A percentile compares a stretch with the other conserved stretches of the same genome.
phyloP scores from a whole-genome alignment of 2,329 filamentous ascomycete genomes.

The Trichoderma sp. region DNA sequence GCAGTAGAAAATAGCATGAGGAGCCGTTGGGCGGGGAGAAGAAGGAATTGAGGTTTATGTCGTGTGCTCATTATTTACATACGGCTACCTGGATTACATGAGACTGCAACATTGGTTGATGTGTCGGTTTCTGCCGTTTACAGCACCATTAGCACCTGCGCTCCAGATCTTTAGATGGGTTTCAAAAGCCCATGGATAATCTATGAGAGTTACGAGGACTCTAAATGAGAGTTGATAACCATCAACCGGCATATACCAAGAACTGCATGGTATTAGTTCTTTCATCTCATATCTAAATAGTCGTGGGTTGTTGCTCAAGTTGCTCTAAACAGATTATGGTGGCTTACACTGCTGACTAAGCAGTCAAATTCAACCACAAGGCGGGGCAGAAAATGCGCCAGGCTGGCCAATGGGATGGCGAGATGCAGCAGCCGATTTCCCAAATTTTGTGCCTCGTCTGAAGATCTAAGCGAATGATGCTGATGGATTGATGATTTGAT shows the following conservation, averaged over 20 bases:
- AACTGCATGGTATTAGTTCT: neutral
- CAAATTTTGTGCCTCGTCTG: slow-evolving; percentile 20
- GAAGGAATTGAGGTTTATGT: neutral
- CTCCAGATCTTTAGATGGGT: neutral
- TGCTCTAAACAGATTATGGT: neutral
- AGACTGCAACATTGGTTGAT: neutral
- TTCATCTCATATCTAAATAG: neutral
- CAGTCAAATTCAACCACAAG: neutral
- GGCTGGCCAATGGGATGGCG: slow-evolving; percentile 1
- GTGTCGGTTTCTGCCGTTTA: neutral
- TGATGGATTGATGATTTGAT: neutral
- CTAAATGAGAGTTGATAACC: neutral
- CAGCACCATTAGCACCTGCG: neutral
- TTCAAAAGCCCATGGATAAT: neutral
- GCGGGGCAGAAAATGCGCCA: neutral
- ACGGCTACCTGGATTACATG: neutral
- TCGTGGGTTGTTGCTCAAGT: neutral
- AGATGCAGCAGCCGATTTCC: slow-evolving; percentile 8
- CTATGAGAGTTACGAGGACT: neutral
- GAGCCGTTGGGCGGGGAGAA: neutral
- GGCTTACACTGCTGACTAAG: neutral
- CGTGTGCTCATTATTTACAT: neutral
- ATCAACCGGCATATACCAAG: neutral
- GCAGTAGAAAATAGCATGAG: neutral
- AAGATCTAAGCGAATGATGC: slow-evolving; percentile 4